phyloP scores from a whole-genome alignment of 73 alveolate species.

The Tetrahymena elliotti region DNA sequence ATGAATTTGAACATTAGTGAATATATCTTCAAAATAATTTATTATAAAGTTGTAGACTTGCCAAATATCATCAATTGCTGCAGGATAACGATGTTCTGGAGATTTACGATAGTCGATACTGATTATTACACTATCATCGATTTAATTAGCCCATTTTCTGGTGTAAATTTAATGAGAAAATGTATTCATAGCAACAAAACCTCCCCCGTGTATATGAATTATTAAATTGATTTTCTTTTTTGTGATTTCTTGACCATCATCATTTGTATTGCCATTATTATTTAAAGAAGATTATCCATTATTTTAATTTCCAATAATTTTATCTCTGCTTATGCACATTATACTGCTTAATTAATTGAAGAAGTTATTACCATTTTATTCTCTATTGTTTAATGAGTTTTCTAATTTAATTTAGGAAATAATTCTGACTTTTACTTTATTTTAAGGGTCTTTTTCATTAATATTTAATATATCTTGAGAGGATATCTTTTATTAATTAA shows the following conservation, averaged over 20 bases:
- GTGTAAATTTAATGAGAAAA: slow-evolving; percentile 81
- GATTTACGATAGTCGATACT: slow-evolving; percentile 73
- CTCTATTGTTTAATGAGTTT: background rate
- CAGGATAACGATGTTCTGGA: slow-evolving; percentile 72
- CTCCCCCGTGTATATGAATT: slow-evolving; percentile 96
- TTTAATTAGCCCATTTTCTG: slow-evolving; percentile 80
- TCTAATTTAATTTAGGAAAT: background rate
- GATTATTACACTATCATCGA: slow-evolving; percentile 50
- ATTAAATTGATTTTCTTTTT: slow-evolving; percentile 26
- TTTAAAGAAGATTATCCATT: background rate
- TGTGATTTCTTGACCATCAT: background rate
- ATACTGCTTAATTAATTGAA: background rate
- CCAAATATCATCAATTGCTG: slow-evolving; percentile 73
- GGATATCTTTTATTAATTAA: background rate
- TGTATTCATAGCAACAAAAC: slow-evolving; percentile 89
- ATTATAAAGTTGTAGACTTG: slow-evolving; percentile 74
- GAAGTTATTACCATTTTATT: background rate
- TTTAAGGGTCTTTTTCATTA: background rate
- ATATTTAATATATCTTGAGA: background rate
- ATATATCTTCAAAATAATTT: slow-evolving; percentile 42
- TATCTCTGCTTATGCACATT: background rate
- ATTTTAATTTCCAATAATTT: background rate
- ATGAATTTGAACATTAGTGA: slow-evolving; percentile 45
- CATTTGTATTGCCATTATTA: background rate
- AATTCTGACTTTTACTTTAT: background rate